Conservation (phyloP, 2,329 filamentous ascomycete species). For the Trichoderma sp. region DNA sequence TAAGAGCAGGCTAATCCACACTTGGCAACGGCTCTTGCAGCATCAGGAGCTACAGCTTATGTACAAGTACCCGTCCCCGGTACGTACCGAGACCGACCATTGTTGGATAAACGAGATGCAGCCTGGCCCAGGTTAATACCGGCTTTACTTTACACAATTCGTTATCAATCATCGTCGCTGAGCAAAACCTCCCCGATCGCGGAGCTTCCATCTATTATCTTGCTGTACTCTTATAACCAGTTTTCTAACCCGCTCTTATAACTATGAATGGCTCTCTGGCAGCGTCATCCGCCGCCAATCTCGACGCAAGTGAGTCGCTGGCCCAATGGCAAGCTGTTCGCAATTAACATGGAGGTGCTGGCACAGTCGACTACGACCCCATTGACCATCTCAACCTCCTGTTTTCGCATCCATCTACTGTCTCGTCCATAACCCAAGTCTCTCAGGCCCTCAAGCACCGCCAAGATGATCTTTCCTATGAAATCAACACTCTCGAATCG, state of each 20-base stretch:
- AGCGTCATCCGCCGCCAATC: conserved; percentile 39
- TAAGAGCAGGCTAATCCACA: not conserved
- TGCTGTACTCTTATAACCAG: not conserved
- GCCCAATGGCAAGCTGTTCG: conserved; percentile 22
- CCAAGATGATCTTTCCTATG: conserved; percentile 76
- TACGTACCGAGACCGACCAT: not conserved
- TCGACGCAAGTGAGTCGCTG: conserved; percentile 43
- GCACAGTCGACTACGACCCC: conserved; percentile 75
- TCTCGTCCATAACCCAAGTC: conserved; percentile 71
- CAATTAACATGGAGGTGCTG: conserved; percentile 19
- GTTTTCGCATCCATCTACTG: conserved; percentile 83
- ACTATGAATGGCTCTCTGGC: conserved; percentile 41
- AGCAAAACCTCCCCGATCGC: too few species aligned
- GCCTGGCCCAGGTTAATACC: not conserved
- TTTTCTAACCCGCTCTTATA: not conserved
- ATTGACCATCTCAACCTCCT: conserved; percentile 90
- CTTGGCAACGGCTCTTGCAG: not conserved
- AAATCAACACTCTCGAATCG: conserved; percentile 70
- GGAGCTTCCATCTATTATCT: not conserved
- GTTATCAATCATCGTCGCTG: not conserved
- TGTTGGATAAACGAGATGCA: not conserved
- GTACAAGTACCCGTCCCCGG: not conserved
- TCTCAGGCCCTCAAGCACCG: conserved; percentile 70
- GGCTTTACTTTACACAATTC: conserved; percentile 9
- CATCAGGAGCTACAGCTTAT: not conserved